These are phyloP conservation scores for Taxillus chinensis DNA, from an alignment of 164 flowering plant genomes.

Conservation along the genomic window DNA sequence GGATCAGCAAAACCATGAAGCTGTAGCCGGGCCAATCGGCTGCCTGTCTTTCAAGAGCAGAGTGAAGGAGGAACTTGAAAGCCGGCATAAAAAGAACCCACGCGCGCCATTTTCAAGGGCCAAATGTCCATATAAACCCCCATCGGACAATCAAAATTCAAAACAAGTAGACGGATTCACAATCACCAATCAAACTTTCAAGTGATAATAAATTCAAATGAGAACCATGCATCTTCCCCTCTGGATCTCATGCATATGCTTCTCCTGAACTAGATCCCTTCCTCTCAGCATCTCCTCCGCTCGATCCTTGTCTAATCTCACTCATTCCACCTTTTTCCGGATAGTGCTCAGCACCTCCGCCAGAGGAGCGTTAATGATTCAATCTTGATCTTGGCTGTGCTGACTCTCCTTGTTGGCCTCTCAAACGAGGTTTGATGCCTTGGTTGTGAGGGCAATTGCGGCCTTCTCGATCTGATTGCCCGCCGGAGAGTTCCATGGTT, in stretches of 20 bases:
- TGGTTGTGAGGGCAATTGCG: conserved; percentile 13
- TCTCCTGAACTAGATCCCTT: conserved; percentile 34
- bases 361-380: conserved; percentile 45
- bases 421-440: conserved; percentile 13
- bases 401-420: conserved; percentile 29
- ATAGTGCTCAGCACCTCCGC: conserved; percentile 68
- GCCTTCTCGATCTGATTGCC: not conserved
- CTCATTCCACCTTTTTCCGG: conserved; percentile 46
- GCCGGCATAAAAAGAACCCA: no score
- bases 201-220: no score
- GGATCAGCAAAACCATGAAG: no score
- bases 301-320: conserved; percentile 49
- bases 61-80: no score
- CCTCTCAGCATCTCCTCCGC: conserved; percentile 53
- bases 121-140: no score
- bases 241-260: conserved; percentile 34
- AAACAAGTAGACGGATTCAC: no score
- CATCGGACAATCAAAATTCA: no score
- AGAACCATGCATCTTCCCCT: conserved; percentile 17
- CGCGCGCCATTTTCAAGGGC: no score
- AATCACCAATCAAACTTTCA: no score
- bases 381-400: conserved; percentile 1
- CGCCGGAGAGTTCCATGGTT: conserved; percentile 30
- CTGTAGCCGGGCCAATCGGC: no score
- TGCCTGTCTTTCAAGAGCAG: no score